Percentiles rank a stretch among this genome's conserved stretches.
phyloP scores from a whole-genome alignment of 441 rosid species.

The Adansonia gregorii region DNA sequence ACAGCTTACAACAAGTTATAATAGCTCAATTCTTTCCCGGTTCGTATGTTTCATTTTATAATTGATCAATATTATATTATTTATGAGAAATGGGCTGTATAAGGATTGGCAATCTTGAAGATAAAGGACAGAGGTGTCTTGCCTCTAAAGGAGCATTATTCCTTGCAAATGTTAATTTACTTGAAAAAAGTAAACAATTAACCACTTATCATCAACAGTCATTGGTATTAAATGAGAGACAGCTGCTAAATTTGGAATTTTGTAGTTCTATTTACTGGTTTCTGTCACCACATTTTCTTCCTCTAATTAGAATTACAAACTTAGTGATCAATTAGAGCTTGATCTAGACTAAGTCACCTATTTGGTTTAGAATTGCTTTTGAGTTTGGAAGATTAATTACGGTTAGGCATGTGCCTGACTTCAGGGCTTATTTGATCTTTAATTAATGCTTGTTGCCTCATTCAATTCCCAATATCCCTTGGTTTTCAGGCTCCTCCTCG shows the following conservation, averaged over 20 bases:
- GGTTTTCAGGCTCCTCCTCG: conserved; percentile 93
- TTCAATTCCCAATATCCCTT: background rate
- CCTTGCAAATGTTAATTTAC: background rate
- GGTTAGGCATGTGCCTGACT: background rate
- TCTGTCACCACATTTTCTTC: background rate
- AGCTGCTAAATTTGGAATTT: background rate
- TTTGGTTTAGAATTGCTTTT: background rate
- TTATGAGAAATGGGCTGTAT: background rate
- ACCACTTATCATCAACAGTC: background rate
- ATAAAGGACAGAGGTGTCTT: background rate
- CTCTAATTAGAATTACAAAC: background rate
- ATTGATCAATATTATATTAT: background rate
- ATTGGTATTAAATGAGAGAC: background rate
- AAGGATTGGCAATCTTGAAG: conserved; percentile 1
- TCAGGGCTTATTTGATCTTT: conserved; percentile 9
- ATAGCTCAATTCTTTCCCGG: background rate
- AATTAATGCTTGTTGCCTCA: conserved; percentile 3
- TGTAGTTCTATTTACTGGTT: background rate
- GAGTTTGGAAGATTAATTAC: conserved; percentile 18
- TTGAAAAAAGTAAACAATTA: background rate
- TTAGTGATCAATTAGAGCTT: background rate
- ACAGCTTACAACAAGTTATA: conserved; percentile 2
- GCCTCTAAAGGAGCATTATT: background rate
- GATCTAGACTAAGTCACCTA: background rate
- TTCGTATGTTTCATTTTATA: background rate